A percentile compares a stretch with the other conserved stretches of the same genome.
Evolutionary conservation across 306 rosid genomes (phyloP).

Genomic region (Prosopis cineraria): DNA sequence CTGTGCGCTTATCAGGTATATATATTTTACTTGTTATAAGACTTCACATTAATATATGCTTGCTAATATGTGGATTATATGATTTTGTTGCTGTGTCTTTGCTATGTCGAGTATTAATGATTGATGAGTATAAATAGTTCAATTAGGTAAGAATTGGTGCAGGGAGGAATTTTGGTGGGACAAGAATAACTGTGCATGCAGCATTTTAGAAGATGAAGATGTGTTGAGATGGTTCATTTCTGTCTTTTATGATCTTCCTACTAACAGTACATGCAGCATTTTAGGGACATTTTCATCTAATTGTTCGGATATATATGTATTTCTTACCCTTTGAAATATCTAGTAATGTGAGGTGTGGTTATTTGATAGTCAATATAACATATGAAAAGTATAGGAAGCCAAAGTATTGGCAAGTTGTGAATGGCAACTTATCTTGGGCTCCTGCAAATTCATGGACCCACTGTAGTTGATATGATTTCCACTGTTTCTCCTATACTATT

Average conservation of each 20-base stretch:
- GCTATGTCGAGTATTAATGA: background rate
- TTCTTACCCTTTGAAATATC: background rate
- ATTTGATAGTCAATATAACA: background rate
- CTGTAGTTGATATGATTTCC: conserved; percentile 4
- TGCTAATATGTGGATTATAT: background rate
- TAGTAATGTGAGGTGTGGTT: conserved; percentile 20
- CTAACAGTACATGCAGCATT: no score
- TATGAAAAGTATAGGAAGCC: background rate
- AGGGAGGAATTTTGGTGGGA: background rate
- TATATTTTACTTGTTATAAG: conserved; percentile 19
- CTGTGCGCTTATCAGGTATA: conserved; percentile 92
- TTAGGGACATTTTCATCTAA: conserved; percentile 29
- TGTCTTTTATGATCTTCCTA: conserved; percentile 7
- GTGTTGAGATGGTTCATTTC: conserved; percentile 23
- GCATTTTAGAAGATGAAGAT: conserved; percentile 18
- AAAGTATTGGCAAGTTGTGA: background rate
- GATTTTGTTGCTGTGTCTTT: background rate
- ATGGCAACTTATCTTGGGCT: background rate
- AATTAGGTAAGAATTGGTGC: conserved; percentile 17
- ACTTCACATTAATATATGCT: background rate
- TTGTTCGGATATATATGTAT: background rate
- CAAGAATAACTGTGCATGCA: background rate
- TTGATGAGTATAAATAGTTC: background rate
- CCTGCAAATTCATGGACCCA: background rate
- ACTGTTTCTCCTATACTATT: conserved; percentile 23